Percentiles rank a stretch among this genome's conserved stretches.
Conservation (phyloP, 805 yeast species). For the Wickerhamomyces queroliae region DNA sequence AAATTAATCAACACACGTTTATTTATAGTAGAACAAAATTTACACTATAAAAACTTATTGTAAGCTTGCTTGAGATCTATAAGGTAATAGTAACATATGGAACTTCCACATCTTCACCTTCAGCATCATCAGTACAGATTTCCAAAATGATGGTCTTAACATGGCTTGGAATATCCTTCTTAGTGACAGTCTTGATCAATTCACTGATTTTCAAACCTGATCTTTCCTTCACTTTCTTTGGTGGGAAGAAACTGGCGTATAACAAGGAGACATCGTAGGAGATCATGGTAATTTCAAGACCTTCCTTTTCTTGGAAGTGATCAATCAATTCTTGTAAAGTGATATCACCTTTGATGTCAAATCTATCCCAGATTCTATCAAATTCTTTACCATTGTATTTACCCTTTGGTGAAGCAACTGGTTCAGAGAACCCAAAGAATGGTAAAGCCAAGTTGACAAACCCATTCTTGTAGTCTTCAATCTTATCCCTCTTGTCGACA, state of each 20-base stretch:
- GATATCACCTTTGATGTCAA: slow-evolving; percentile 71
- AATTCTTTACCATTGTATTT: slow-evolving; percentile 73
- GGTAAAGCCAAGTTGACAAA: slow-evolving; percentile 90
- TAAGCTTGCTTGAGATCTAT: slow-evolving; percentile 20
- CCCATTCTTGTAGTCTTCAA: slow-evolving; percentile 90
- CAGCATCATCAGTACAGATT: slow-evolving; percentile 84
- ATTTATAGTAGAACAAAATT: neutral
- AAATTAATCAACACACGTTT: neutral
- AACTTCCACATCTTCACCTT: slow-evolving; percentile 94
- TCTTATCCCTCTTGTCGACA: slow-evolving; percentile 62
- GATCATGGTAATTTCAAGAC: slow-evolving; percentile 84
- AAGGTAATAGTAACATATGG: slow-evolving; percentile 75
- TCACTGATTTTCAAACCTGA: slow-evolving; percentile 60
- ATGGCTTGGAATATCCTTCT: slow-evolving; percentile 71
- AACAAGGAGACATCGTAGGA: slow-evolving; percentile 85
- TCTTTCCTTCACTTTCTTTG: slow-evolving; percentile 82
- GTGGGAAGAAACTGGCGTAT: slow-evolving; percentile 92
- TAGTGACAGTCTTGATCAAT: slow-evolving; percentile 77
- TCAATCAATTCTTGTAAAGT: slow-evolving; percentile 70
- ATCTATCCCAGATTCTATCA: slow-evolving; percentile 95
- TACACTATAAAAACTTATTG: neutral
- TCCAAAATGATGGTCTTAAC: slow-evolving; percentile 79
- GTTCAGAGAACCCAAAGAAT: slow-evolving; percentile 95
- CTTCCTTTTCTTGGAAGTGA: slow-evolving; percentile 75
- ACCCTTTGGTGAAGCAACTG: slow-evolving; percentile 79